These are phyloP conservation scores for Aspergillus brasiliensis DNA, from an alignment of 2,329 filamentous ascomycete species.

Conservation along the genomic window DNA sequence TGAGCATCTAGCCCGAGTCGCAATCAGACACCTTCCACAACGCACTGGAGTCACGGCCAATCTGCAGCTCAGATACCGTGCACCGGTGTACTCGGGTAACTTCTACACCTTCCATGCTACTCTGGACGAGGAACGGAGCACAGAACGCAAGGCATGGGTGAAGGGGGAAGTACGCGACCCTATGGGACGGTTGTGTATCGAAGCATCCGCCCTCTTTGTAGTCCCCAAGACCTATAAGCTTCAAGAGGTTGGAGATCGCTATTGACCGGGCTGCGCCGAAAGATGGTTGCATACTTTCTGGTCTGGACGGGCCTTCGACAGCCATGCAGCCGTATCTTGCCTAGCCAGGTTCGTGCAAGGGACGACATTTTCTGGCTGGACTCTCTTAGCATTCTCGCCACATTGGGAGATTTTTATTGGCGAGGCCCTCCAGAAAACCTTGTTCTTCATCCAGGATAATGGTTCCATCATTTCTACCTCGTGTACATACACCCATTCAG, in stretches of 20 bases:
- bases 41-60: conserved; percentile 59
- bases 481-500: background rate
- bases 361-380: background rate
- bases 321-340: background rate
- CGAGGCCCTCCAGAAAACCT: background rate
- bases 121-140: conserved; percentile 45
- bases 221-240: conserved; percentile 55
- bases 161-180: conserved; percentile 37
- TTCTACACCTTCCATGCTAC: conserved; percentile 64
- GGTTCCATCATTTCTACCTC: background rate
- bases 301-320: background rate
- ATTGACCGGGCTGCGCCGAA: conserved; percentile 25
- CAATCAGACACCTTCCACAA: conserved; percentile 51
- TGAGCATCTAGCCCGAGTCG: conserved; percentile 68
- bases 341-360: background rate
- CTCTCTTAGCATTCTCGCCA: background rate
- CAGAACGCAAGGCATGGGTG: conserved; percentile 42
- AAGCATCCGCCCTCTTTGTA: conserved; percentile 61
- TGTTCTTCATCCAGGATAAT: background rate
- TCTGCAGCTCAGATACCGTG: conserved; percentile 63
- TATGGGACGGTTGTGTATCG: conserved; percentile 60
- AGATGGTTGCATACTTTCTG: background rate
- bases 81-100: conserved; percentile 59
- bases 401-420: background rate
- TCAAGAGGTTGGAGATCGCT: conserved; percentile 42